Evolutionary conservation across 2,329 filamentous ascomycete species (phyloP).

Genomic region (Pseudopyrenochaeta lycopersici): DNA sequence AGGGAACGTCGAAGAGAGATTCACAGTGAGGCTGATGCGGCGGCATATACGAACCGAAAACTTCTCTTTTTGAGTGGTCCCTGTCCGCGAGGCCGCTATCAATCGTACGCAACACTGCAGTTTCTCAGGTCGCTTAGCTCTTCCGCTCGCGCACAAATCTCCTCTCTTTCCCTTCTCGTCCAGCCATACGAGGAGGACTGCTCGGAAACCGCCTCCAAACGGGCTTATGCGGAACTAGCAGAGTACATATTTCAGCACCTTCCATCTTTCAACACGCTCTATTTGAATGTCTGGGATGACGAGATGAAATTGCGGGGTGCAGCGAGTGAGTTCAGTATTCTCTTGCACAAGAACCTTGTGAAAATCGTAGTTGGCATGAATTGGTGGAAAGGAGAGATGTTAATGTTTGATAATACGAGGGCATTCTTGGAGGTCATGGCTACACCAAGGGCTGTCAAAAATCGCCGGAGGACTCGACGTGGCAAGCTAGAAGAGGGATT

Average conservation of each 20-base stretch:
- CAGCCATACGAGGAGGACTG: slow-evolving; percentile 44
- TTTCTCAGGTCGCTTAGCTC: slow-evolving; percentile 31
- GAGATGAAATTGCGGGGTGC: slow-evolving; percentile 6
- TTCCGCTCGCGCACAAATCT: slow-evolving; percentile 26
- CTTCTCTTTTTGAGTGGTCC: slow-evolving; percentile 40
- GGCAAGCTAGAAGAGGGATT: background rate
- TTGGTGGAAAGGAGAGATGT: slow-evolving; percentile 3
- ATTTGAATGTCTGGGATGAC: slow-evolving; percentile 28
- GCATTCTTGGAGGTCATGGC: slow-evolving; percentile 12
- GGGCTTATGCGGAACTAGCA: slow-evolving; percentile 28
- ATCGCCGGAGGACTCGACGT: background rate
- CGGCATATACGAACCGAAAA: slow-evolving; percentile 35
- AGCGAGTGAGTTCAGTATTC: slow-evolving; percentile 15
- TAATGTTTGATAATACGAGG: slow-evolving; percentile 6
- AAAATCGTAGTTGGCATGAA: slow-evolving; percentile 16
- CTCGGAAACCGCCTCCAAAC: slow-evolving; percentile 7
- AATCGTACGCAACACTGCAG: slow-evolving; percentile 38
- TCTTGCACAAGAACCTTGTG: slow-evolving; percentile 13
- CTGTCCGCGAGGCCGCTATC: slow-evolving; percentile 45
- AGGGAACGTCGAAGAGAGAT: slow-evolving; percentile 21
- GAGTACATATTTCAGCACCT: slow-evolving; percentile 22
- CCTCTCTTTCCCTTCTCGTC: slow-evolving; percentile 30
- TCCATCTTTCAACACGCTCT: slow-evolving; percentile 22
- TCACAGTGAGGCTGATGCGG: slow-evolving; percentile 32
- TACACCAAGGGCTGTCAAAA: background rate